These are phyloP conservation scores for Pistacia vera DNA, from an alignment of 345 rosid genomes.

Conservation along the genomic window DNA sequence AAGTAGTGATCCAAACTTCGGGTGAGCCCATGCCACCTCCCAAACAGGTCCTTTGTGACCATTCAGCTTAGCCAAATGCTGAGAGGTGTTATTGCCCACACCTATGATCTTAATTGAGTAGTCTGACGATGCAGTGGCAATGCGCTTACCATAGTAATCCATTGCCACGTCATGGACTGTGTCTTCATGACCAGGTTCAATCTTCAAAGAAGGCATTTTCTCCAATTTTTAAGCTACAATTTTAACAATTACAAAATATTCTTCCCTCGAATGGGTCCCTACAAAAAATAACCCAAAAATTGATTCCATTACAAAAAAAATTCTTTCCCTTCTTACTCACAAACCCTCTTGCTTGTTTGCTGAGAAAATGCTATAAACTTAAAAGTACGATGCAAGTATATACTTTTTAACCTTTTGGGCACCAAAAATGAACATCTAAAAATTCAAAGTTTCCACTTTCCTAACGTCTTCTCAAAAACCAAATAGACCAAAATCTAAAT, in stretches of 20 bases:
- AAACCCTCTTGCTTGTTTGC: background rate
- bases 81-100: slow-evolving; percentile 21
- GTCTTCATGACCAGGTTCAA: slow-evolving; percentile 27
- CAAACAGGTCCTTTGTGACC: slow-evolving; percentile 31
- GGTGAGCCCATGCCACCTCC: slow-evolving; percentile 31
- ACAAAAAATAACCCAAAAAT: background rate
- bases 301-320: background rate
- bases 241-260: background rate
- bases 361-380: background rate
- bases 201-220: slow-evolving; percentile 27
- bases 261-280: background rate
- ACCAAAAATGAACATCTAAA: background rate
- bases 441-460: background rate
- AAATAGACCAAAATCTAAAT: background rate
- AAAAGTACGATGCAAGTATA: background rate
- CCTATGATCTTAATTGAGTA: slow-evolving; percentile 27
- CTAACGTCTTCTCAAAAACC: background rate
- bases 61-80: slow-evolving; percentile 24
- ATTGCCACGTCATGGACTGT: slow-evolving; percentile 27
- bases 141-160: slow-evolving; percentile 31
- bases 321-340: background rate
- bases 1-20: slow-evolving; percentile 26
- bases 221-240: background rate
- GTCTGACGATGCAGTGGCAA: slow-evolving; percentile 25
- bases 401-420: background rate